Evolutionary conservation across 129 eudicot genomes (phyloP).

Genomic region (Dittrichia graveolens): DNA sequence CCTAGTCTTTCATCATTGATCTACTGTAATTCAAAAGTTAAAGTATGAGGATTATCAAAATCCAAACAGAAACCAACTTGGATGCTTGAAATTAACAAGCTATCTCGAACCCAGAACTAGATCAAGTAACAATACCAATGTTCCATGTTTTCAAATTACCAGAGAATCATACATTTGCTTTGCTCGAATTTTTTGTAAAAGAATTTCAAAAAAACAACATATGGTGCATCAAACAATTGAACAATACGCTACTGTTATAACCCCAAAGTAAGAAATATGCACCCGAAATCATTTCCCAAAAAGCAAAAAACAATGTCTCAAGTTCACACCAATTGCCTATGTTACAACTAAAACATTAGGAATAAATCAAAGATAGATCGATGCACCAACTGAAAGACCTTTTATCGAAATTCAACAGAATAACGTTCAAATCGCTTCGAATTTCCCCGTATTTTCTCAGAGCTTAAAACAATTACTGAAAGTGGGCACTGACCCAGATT

Average conservation of each 20-base stretch:
- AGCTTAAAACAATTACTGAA: not conserved
- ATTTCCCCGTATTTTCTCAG: not conserved
- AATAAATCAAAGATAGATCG: slow-evolving; percentile 17
- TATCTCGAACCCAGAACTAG: slow-evolving; percentile 8
- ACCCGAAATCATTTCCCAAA: not conserved
- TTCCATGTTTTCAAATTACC: not conserved
- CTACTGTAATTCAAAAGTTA: slow-evolving; percentile 14
- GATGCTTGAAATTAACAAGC: slow-evolving; percentile 17
- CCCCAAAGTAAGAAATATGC: not conserved
- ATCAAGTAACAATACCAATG: slow-evolving; percentile 6
- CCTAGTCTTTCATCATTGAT: not conserved
- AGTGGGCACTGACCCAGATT: not conserved
- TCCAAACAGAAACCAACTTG: not conserved
- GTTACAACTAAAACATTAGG: not conserved
- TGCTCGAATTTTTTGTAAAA: not conserved
- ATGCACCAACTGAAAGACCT: slow-evolving; percentile 22
- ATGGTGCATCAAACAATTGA: not conserved
- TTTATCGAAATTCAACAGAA: slow-evolving; percentile 4
- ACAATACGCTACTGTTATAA: not conserved
- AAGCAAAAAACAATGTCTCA: not conserved
- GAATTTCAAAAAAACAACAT: not conserved
- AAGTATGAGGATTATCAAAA: too few relatives aligned
- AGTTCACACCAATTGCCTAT: not conserved
- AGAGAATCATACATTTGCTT: slow-evolving; percentile 18
- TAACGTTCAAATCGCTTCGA: slow-evolving; percentile 11